phyloP scores from a whole-genome alignment of 192 early-diverging fungal genomes.

The Coemansia sp. region DNA sequence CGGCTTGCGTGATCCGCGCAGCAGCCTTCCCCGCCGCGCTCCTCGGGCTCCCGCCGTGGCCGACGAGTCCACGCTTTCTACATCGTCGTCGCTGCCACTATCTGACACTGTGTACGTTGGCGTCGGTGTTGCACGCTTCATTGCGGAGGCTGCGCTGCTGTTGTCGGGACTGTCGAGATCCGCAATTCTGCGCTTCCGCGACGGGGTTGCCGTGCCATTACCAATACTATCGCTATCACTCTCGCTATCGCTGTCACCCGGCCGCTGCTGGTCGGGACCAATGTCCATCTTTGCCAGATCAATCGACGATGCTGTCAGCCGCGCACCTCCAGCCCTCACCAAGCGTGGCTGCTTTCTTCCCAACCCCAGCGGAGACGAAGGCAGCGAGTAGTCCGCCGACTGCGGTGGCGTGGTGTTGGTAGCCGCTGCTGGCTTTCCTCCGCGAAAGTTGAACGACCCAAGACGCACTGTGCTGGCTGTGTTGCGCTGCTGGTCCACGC shows the following conservation, averaged over 20 bases:
- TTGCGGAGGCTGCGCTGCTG: neutral
- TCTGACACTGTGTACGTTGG: slow-evolving; percentile 17
- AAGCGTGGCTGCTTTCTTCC: neutral
- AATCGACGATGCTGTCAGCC: neutral
- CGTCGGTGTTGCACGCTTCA: slow-evolving; percentile 16
- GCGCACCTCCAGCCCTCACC: neutral
- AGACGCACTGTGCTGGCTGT: slow-evolving; percentile 10
- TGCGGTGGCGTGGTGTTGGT: neutral
- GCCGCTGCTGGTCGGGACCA: neutral
- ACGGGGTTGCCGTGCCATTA: neutral
- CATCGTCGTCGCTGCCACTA: slow-evolving; percentile 13
- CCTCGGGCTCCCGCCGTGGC: neutral
- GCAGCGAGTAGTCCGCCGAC: slow-evolving; percentile 2
- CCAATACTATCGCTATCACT: slow-evolving; percentile 5
- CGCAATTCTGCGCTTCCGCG: slow-evolving; percentile 24
- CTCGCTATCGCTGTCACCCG: neutral
- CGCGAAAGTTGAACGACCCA: slow-evolving; percentile 43
- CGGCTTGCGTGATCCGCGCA: slow-evolving; percentile 36
- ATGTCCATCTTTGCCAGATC: slow-evolving; percentile 22
- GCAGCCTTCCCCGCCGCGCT: slow-evolving; percentile 19
- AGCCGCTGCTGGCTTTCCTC: slow-evolving; percentile 3
- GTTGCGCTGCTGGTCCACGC: neutral
- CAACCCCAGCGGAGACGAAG: slow-evolving; percentile 12
- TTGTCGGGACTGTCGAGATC: slow-evolving; percentile 19
- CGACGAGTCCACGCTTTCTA: slow-evolving; percentile 1